Conservation (phyloP, 1,139 yeast genomes). For the Zygosaccharomyces sapae region DNA sequence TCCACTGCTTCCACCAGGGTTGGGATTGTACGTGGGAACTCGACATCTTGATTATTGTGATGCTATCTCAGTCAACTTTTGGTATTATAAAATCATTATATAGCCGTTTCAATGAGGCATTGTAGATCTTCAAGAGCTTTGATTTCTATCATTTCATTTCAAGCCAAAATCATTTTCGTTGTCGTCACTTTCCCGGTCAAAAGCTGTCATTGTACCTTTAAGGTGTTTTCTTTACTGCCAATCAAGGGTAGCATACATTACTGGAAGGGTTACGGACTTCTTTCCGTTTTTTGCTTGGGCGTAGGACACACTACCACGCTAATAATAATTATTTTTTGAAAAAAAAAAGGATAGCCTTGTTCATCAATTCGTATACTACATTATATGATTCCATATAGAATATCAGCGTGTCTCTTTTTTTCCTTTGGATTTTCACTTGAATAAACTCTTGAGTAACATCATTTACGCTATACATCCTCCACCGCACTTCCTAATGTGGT, state of each 20-base stretch:
- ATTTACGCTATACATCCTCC: not conserved
- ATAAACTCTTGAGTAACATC: not conserved
- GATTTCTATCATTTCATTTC: not conserved
- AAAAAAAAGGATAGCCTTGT: not conserved
- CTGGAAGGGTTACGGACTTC: not conserved
- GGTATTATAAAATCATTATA: no score
- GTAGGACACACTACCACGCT: not conserved
- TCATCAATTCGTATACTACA: no score
- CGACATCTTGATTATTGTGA: not conserved
- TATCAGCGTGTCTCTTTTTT: not conserved
- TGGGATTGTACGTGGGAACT: not conserved
- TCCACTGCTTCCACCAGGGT: slow-evolving; percentile 21
- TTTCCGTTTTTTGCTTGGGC: not conserved
- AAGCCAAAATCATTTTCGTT: not conserved
- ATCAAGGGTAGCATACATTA: no score
- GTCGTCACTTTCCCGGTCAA: not conserved
- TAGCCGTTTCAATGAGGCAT: no score
- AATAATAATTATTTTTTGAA: not conserved
- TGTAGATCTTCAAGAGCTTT: no score
- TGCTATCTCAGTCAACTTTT: not conserved
- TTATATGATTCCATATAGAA: not conserved
- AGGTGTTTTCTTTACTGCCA: not conserved
- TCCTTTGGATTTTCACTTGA: not conserved
- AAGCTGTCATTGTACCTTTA: not conserved
- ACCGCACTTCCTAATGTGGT: not conserved